phyloP scores from a whole-genome alignment of 169 alveolate species.

The Ichthyophthirius multifiliis region DNA sequence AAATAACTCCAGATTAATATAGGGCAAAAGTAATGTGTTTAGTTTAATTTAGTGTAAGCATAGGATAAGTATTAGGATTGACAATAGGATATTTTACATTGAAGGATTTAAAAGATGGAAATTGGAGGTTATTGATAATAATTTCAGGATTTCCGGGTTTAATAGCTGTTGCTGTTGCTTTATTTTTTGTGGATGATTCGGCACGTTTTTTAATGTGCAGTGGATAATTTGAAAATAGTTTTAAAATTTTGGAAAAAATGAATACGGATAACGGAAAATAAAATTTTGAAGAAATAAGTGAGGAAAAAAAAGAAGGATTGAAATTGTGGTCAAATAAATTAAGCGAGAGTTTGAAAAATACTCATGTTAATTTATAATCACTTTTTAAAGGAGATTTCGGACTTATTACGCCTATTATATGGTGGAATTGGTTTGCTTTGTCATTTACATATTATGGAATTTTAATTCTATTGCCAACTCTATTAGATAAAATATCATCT shows the following conservation, averaged over 20 bases:
- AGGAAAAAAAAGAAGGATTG: background rate
- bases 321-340: background rate
- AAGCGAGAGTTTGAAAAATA: background rate
- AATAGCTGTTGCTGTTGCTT: slow-evolving; percentile 4
- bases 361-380: background rate
- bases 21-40: slow-evolving; percentile 36
- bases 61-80: slow-evolving; percentile 30
- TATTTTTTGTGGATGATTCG: slow-evolving; percentile 14
- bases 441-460: slow-evolving; percentile 33
- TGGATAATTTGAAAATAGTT: slow-evolving; percentile 15
- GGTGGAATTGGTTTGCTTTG: slow-evolving; percentile 31
- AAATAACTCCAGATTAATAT: slow-evolving; percentile 25
- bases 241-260: slow-evolving; percentile 12
- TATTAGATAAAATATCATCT: background rate
- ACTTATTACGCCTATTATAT: slow-evolving; percentile 16
- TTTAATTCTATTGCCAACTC: slow-evolving; percentile 17
- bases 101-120: slow-evolving; percentile 10
- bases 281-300: background rate
- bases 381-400: slow-evolving; percentile 12
- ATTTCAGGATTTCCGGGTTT: slow-evolving; percentile 27
- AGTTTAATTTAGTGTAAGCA: slow-evolving; percentile 19
- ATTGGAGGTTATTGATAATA: slow-evolving; percentile 23
- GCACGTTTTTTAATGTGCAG: slow-evolving; percentile 9
- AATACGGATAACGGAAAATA: background rate
- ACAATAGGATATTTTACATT: slow-evolving; percentile 20